Evolutionary conservation across 257 asterid species (phyloP).

Genomic region (Solanum arcanum): DNA sequence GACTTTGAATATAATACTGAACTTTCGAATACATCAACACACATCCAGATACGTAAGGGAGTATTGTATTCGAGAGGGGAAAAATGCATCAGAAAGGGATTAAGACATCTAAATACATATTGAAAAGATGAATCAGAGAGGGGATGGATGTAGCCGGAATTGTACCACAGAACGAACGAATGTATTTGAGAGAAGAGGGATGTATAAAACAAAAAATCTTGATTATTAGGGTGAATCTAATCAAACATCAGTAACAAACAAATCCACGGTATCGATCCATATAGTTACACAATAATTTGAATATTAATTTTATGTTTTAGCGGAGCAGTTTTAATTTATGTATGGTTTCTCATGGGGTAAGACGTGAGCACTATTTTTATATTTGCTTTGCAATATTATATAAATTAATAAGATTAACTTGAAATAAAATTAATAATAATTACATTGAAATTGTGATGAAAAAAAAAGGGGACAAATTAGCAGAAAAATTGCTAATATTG

Average conservation of each 20-base stretch:
- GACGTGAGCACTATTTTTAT: neutral
- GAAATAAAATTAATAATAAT: neutral
- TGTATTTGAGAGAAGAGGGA: no score
- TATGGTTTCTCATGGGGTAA: neutral
- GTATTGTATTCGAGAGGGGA: no score
- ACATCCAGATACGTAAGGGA: no score
- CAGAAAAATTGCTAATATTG: neutral
- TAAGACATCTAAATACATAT: no score
- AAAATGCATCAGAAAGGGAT: no score
- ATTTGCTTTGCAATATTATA: neutral
- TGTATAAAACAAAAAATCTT: neutral
- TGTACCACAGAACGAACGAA: no score
- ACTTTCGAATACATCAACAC: no score
- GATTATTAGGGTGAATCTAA: neutral
- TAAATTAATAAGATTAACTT: neutral
- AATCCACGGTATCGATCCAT: neutral
- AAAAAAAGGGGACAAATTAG: neutral
- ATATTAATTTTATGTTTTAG: neutral
- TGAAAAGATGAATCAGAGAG: no score
- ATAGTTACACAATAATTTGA: neutral
- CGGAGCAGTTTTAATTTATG: neutral
- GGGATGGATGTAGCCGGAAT: no score
- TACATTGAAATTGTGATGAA: neutral
- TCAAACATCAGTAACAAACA: neutral
- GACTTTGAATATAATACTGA: no score